Conservation (phyloP, 225 moss, liverwort and hornwort species). For the Anthoceros angustus region DNA sequence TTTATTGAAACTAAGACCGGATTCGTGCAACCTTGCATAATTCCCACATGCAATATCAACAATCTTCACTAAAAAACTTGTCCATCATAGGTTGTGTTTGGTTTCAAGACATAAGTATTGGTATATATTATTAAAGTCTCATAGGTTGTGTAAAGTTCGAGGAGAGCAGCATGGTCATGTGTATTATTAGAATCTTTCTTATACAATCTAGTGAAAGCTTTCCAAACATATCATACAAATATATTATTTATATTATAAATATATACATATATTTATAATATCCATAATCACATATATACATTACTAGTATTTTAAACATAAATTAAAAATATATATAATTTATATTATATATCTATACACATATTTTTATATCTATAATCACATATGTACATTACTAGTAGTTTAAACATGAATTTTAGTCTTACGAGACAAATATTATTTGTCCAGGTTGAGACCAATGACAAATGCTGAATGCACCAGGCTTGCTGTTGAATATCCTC, state of each 20-base stretch:
- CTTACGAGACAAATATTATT: neutral
- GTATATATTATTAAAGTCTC: too few species aligned
- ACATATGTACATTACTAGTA: neutral
- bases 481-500: neutral
- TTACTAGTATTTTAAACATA: neutral
- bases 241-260: neutral
- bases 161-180: too few species aligned
- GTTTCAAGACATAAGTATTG: too few species aligned
- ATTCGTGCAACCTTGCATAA: too few species aligned
- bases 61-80: too few species aligned
- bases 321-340: neutral
- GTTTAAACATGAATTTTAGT: neutral
- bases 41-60: too few species aligned
- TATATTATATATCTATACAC: neutral
- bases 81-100: too few species aligned
- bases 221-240: too few species aligned
- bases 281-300: neutral
- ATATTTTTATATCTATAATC: neutral
- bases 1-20: too few species aligned
- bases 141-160: too few species aligned
- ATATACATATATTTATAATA: neutral
- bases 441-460: slow-evolving; percentile 3
- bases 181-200: too few species aligned
- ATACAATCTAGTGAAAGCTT: too few species aligned
- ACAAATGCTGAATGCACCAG: neutral